These are phyloP conservation scores for Helicocarpus griseus DNA, from an alignment of 2,329 filamentous ascomycete species.

Conservation along the genomic window DNA sequence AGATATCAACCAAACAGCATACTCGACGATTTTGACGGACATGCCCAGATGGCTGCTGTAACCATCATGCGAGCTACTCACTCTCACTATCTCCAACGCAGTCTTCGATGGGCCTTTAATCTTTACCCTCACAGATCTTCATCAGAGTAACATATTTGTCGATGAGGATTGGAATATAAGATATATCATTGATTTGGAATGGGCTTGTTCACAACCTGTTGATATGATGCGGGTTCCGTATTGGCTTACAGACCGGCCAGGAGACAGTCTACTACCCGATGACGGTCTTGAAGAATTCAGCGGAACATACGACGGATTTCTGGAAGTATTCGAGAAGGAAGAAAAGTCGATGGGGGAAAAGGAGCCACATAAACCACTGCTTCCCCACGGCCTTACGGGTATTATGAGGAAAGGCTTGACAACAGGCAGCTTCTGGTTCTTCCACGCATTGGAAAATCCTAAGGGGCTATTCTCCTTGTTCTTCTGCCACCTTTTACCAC, in stretches of 20 bases:
- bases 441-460: no score
- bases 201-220: constrained; percentile 20
- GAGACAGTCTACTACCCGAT: no score
- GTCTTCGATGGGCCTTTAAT: constrained; percentile 26
- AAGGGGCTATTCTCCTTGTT: no score
- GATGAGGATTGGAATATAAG: constrained; percentile 25
- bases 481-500: no score
- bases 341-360: no score
- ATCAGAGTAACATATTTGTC: constrained; percentile 29
- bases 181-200: constrained; percentile 25
- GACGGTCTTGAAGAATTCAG: no score
- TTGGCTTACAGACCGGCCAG: constrained; percentile 20
- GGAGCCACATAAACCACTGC: no score
- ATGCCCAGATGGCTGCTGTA: constrained; percentile 20
- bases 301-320: no score
- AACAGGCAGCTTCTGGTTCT: no score
- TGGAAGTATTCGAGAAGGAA: no score
- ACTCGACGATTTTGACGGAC: constrained; percentile 17
- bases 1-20: constrained; percentile 20
- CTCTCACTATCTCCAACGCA: constrained; percentile 19
- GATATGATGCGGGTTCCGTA: constrained; percentile 19
- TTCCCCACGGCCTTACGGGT: no score
- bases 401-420: no score
- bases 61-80: constrained; percentile 21
- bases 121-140: constrained; percentile 29